Evolutionary conservation across 2,329 filamentous ascomycete species (phyloP), one percentile per base, ranked within the genome.

Genomic region (Neopestalotiopsis sp.): DNA sequence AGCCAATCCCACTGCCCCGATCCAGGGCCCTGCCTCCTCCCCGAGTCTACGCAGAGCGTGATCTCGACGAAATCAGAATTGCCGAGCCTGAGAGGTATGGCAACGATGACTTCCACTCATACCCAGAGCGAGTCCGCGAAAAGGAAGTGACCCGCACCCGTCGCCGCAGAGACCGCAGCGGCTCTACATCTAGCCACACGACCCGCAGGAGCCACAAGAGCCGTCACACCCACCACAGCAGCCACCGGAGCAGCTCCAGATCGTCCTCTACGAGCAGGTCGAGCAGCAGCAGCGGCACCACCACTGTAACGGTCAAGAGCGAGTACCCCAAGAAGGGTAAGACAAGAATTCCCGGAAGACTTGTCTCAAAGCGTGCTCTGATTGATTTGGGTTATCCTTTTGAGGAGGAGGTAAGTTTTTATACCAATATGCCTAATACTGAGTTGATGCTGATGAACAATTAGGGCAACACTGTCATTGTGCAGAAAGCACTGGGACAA

Each of bases 321-420:
- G 87, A 90, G 68, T 94, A 92, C 72, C 92, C 92, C 10, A 92
- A 93, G 82, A 94, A 92, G 79, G 95, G 95, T 75, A 97, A 95
- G 86, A 98, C 95, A 14, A 90, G 93, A 74, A 94, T 98, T 78
- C 95, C 95, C 0, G 90, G 89, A 69, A 89, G 92, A 68, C 84
- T 97, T 69, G 93, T 97, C 14, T 92, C 93, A 72, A 92, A 92
- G 78, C 87, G 91, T 70, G 95, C 94, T 1, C 88, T 98, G 42
- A 91, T 93, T 71, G 93, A 97, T 72, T 85, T 97, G 14, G 92
- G 93, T 13, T 97, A 97, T 80, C 93, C 94, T 0, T 98, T 91
- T 75, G 88, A 93, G 68, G 93, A 97, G 83, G 94, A 97, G 86
- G 94, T 95, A 80, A 74, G 88, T 78, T 38, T 10, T 9, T 9